Percentiles rank a stretch among this genome's conserved stretches.
Evolutionary conservation across 2,329 filamentous ascomycete genomes (phyloP).

Genomic region (Parastagonospora nodorum): DNA sequence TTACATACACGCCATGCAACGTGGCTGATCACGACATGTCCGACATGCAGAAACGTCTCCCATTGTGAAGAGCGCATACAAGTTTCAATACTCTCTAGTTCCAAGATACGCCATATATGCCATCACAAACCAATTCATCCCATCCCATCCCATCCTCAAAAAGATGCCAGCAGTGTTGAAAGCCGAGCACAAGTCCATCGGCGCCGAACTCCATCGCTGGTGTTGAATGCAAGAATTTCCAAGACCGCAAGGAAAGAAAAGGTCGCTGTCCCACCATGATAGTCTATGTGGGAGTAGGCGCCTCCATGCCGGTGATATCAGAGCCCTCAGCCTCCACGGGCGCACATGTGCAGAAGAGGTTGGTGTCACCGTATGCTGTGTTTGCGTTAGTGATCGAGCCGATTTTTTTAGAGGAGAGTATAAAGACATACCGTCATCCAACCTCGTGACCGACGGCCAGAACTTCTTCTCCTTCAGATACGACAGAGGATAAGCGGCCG

Average conservation of each 20-base stretch:
- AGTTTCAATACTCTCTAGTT: neutral
- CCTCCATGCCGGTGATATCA: conserved; percentile 40
- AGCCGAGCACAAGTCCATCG: neutral
- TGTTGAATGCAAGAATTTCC: conserved; percentile 7
- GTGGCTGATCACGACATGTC: too few species aligned
- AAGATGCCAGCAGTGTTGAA: conserved; percentile 8
- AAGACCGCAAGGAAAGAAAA: neutral
- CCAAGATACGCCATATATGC: neutral
- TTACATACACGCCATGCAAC: too few species aligned
- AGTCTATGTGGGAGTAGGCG: conserved; percentile 37
- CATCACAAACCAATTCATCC: neutral
- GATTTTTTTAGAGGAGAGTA: neutral
- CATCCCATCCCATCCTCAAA: neutral
- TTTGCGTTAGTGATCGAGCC: conserved; percentile 23
- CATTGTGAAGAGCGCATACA: too few species aligned
- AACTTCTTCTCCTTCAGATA: conserved; percentile 96
- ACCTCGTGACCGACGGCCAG: conserved; percentile 85
- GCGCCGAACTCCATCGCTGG: conserved; percentile 9
- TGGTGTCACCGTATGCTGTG: conserved; percentile 83
- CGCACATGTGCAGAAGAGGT: conserved; percentile 93
- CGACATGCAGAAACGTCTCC: too few species aligned
- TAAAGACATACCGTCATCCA: conserved; percentile 76
- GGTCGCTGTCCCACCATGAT: neutral
- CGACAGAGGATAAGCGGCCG: conserved; percentile 83
- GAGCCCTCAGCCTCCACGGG: conserved; percentile 65